Conservation (phyloP, 176 grass and related monocot species). For the Cenchrus americanus region DNA sequence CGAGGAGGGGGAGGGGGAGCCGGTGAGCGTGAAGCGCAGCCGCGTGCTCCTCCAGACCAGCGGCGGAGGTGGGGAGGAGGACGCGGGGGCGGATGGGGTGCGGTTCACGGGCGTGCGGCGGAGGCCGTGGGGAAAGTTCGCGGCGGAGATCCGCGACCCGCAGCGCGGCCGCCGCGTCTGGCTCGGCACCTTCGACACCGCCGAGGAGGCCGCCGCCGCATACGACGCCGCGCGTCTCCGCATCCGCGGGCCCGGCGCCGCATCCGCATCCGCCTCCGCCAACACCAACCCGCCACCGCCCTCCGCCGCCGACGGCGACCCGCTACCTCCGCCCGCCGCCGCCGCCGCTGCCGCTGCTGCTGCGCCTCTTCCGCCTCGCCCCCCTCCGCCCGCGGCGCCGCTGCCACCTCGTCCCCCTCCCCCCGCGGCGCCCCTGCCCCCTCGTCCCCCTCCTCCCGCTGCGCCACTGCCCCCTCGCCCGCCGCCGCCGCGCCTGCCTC, state of each 20-base stretch:
- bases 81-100: not conserved
- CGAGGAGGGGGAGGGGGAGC: not conserved
- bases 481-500: not conserved
- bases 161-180: constrained; percentile 60
- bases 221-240: constrained; percentile 69
- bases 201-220: constrained; percentile 87
- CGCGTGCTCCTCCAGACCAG: constrained; percentile 17
- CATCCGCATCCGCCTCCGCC: constrained; percentile 36
- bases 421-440: not conserved
- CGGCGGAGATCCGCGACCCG: constrained; percentile 75
- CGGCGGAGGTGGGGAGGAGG: not conserved
- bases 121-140: constrained; percentile 68
- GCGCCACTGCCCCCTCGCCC: not conserved
- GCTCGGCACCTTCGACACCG: constrained; percentile 96
- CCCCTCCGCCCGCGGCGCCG: not conserved
- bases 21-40: not conserved
- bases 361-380: not conserved
- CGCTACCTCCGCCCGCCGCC: not conserved
- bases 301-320: not conserved
- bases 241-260: constrained; percentile 44
- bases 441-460: not conserved
- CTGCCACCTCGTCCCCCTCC: not conserved
- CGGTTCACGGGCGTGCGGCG: constrained; percentile 65
- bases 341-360: not conserved
- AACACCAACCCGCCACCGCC: not conserved